phyloP scores from a whole-genome alignment of 78 protist genomes.

The Blattamonas nauphoetae region DNA sequence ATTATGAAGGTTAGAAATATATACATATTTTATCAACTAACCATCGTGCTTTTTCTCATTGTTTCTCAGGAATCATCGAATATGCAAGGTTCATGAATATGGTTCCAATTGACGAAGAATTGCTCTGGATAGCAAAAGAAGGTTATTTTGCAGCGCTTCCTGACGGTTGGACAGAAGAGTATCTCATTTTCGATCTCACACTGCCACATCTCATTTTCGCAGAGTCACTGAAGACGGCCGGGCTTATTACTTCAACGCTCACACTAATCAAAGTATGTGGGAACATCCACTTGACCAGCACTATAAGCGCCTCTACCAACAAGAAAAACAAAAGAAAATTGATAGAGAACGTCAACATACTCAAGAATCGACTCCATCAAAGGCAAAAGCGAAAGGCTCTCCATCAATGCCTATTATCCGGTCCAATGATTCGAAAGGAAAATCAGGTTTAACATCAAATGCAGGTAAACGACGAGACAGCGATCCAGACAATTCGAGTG shows the following conservation, averaged over 20 bases:
- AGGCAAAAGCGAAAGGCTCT: too few species aligned
- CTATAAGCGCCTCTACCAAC: background rate
- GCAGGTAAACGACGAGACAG: too few species aligned
- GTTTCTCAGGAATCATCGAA: background rate
- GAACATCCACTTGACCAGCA: slow-evolving; percentile 36
- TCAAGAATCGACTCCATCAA: too few species aligned
- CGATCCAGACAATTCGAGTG: too few species aligned
- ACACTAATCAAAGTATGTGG: slow-evolving; percentile 16
- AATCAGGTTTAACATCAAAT: too few species aligned
- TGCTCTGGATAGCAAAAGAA: slow-evolving; percentile 28
- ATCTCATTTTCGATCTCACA: background rate
- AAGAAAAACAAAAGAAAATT: slow-evolving; percentile 26
- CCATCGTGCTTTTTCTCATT: background rate
- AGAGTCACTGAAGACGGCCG: background rate
- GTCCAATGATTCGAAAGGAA: too few species aligned
- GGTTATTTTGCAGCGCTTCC: slow-evolving; percentile 26
- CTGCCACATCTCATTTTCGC: background rate
- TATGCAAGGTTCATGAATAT: slow-evolving; percentile 7
- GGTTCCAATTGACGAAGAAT: background rate
- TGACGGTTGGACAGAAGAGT: slow-evolving; percentile 10
- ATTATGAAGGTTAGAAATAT: too few species aligned
- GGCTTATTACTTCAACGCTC: slow-evolving; percentile 20
- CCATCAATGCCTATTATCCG: too few species aligned
- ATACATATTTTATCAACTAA: too few species aligned
- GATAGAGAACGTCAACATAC: too few species aligned